Base-by-base conservation (phyloP, 2,329 filamentous ascomycete genomes). In the Hypoxylon sp. region DNA sequence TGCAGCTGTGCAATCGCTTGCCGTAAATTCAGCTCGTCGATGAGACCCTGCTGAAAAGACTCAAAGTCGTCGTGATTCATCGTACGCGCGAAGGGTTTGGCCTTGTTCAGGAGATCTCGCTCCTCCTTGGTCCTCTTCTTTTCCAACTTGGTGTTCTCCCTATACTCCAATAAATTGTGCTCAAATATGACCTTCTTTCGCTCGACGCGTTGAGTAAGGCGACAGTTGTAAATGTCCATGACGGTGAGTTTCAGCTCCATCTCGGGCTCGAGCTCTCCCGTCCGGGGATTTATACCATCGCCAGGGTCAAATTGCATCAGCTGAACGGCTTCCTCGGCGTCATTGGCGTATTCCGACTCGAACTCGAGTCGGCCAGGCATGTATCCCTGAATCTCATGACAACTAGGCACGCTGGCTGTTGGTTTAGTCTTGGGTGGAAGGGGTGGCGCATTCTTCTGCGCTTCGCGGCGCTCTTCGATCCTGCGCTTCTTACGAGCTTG, bases 311-410 rank as follows among this genome's bases (percentile, higher is more conserved):
- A 99, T 63, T 96, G 90, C 93, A 99, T 98, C 63, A 96, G 88
- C 73, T 99, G 95, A 2, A 99, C 95, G 0, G 94, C 94, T 76
- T 98, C 96, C 77, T 99, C 95, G 0, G 95, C 95, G 70, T 99
- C 95, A 70, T 99, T 99, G 70, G 94, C 91, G 72, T 97, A 95
- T 70, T 99, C 95, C 0, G 91, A 97, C 80, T 99, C 95, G 64
- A 99, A 99, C 71, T 99, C 95, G 64, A 99, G 77, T 35, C 95
- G 92, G 40, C 95, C 95, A 2, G 95, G 95, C 95, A 99, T 99
- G 74, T 96, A 99, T 2, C 95, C 95, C 75, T 97, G 92, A 31
- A 99, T 95, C 75, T 99, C 95, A 78, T 99, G 95, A 74, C 95
- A 99, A 27, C 92, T 89, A 0, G 95, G 95, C 2, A 97, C 92